Evolutionary conservation across 2,329 filamentous ascomycete species (phyloP).

Genomic region (Aspergillus transmontanensis): DNA sequence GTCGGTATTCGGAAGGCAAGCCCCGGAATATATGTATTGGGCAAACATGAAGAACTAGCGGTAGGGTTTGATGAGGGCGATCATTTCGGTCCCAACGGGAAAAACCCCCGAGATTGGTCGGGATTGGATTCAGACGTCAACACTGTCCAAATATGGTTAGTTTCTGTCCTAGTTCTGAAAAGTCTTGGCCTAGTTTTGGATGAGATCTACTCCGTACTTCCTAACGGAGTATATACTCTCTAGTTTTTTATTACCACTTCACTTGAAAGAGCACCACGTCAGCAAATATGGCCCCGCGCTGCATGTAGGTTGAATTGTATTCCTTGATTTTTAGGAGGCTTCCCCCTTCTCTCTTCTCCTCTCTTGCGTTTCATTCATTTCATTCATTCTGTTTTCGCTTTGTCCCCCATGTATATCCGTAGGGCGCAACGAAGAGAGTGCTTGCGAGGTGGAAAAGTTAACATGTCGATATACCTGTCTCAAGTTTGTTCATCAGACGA

Average conservation of each 20-base stretch:
- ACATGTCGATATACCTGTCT: neutral
- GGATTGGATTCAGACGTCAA: constrained; percentile 10
- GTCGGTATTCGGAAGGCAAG: neutral
- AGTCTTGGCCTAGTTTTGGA: neutral
- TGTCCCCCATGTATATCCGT: neutral
- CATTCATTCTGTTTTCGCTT: no score
- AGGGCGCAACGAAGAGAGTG: neutral
- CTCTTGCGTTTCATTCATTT: neutral
- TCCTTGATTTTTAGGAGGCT: no score
- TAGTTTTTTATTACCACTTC: neutral
- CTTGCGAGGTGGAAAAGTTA: neutral
- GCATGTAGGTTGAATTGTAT: neutral
- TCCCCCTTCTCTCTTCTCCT: no score
- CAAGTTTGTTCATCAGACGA: neutral
- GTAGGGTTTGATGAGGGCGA: constrained; percentile 21
- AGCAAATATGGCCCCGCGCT: neutral
- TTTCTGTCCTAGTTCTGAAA: neutral
- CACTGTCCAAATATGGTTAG: constrained; percentile 13
- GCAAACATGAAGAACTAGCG: neutral
- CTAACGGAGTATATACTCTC: neutral
- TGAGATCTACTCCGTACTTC: neutral
- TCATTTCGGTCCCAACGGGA: constrained; percentile 21
- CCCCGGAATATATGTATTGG: neutral
- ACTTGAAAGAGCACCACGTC: neutral
- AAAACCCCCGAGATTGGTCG: constrained; percentile 9